Evolutionary conservation across 2,329 filamentous ascomycete genomes (phyloP).

Genomic region (Akanthomyces muscarius): DNA sequence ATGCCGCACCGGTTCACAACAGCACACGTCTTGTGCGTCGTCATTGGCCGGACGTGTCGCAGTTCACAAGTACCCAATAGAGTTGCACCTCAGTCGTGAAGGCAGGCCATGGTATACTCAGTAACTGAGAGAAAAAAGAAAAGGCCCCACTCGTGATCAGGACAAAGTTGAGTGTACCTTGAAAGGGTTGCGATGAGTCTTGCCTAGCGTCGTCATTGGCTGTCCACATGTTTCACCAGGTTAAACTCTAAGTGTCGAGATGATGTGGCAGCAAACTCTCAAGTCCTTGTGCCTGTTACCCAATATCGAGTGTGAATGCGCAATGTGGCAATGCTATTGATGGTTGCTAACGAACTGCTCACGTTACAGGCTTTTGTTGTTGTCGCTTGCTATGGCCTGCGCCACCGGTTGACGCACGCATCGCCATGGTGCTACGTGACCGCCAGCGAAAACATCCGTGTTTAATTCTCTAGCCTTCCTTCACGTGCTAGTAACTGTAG

Average conservation of each 20-base stretch:
- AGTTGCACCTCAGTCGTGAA: background rate
- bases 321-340: background rate
- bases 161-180: background rate
- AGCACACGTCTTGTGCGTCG: background rate
- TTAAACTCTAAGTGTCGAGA: constrained; percentile 1
- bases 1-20: background rate
- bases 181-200: background rate
- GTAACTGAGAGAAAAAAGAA: background rate
- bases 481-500: background rate
- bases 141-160: constrained; percentile 4
- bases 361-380: background rate
- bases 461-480: background rate
- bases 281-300: background rate
- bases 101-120: no score
- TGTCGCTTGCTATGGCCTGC: background rate
- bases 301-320: background rate
- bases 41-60: background rate
- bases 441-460: background rate
- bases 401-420: background rate
- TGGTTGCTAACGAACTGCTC: background rate
- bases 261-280: background rate
- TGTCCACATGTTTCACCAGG: background rate
- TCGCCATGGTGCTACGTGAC: background rate
- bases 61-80: background rate
- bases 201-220: background rate